phyloP scores from a whole-genome alignment of 1,139 yeast genomes.

The Geotrichum phurueaensis region DNA sequence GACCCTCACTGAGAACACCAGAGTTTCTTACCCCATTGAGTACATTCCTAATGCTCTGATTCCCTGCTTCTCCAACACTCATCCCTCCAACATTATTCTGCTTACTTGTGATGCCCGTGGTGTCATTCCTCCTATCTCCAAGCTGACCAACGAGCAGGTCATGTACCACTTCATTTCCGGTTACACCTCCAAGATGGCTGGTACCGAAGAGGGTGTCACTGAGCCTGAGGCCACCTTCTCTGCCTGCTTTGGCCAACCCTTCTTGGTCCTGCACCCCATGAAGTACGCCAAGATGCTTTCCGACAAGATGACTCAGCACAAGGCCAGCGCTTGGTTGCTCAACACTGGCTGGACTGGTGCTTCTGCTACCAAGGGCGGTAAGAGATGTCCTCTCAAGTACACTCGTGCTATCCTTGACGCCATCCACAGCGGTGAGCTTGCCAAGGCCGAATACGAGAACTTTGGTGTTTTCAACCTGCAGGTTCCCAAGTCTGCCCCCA shows the following conservation, averaged over 20 bases:
- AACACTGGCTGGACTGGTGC: conserved; percentile 99
- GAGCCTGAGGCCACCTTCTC: conserved; percentile 98
- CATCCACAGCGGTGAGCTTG: conserved; percentile 86
- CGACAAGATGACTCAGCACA: conserved; percentile 83
- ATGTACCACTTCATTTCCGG: conserved; percentile 99
- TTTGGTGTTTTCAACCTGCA: conserved; percentile 84
- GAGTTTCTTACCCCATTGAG: conserved; percentile 98
- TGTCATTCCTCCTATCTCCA: conserved; percentile 95
- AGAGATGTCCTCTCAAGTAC: conserved; percentile 96
- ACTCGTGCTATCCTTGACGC: conserved; percentile 96
- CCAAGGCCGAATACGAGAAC: conserved; percentile 71
- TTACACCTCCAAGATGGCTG: conserved; percentile 99
- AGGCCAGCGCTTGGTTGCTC: conserved; percentile 91
- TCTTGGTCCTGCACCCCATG: conserved; percentile 97
- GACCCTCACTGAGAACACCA: conserved; percentile 84
- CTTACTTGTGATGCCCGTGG: conserved; percentile 98
- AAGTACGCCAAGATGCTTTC: conserved; percentile 95
- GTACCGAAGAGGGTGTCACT: conserved; percentile 98
- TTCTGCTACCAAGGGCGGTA: conserved; percentile 87
- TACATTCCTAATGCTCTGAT: conserved; percentile 93
- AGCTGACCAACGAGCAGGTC: conserved; percentile 88
- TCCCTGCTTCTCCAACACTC: conserved; percentile 85
- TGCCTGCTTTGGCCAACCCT: conserved; percentile 99
- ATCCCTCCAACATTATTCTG: conserved; percentile 87
- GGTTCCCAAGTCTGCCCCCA: conserved; percentile 75